A percentile compares a stretch with the other conserved stretches of the same genome.
phyloP scores from a whole-genome alignment of 1,139 yeast genomes.

The Magnusiomyces ingens region DNA sequence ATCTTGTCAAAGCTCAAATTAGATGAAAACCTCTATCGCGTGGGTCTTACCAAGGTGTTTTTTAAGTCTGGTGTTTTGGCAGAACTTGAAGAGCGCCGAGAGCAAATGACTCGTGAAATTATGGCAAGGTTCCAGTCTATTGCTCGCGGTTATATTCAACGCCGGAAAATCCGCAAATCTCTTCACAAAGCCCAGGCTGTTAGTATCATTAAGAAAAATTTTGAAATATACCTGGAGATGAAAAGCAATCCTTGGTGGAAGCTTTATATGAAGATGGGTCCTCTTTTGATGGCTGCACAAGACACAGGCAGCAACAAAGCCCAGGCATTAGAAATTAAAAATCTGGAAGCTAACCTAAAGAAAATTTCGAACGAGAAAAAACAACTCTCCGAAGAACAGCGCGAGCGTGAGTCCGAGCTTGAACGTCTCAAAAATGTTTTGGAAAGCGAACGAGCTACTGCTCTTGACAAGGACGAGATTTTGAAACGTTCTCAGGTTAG shows the following conservation, averaged over 20 bases:
- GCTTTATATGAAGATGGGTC: slow-evolving; percentile 64
- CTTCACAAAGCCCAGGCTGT: slow-evolving; percentile 66
- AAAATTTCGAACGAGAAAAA: slow-evolving; percentile 25
- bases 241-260: slow-evolving; percentile 74
- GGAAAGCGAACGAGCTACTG: slow-evolving; percentile 36
- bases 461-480: slow-evolving; percentile 41
- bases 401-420: slow-evolving; percentile 35
- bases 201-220: slow-evolving; percentile 57
- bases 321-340: slow-evolving; percentile 53
- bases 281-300: slow-evolving; percentile 61
- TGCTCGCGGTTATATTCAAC: slow-evolving; percentile 55
- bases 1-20: slow-evolving; percentile 56
- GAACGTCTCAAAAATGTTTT: slow-evolving; percentile 33
- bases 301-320: slow-evolving; percentile 50
- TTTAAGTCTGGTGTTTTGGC: slow-evolving; percentile 97
- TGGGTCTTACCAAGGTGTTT: slow-evolving; percentile 84
- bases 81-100: slow-evolving; percentile 75
- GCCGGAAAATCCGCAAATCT: slow-evolving; percentile 46
- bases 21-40: slow-evolving; percentile 60
- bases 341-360: slow-evolving; percentile 28
- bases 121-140: slow-evolving; percentile 61
- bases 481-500: slow-evolving; percentile 37
- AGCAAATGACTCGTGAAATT: slow-evolving; percentile 49
- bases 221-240: slow-evolving; percentile 48
- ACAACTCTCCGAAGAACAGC: slow-evolving; percentile 28